A percentile compares a stretch with the other conserved stretches of the same genome.
These are phyloP conservation scores for Syncephalastrum monosporum DNA, from an alignment of 371 early-diverging fungal species.

Conservation along the genomic window DNA sequence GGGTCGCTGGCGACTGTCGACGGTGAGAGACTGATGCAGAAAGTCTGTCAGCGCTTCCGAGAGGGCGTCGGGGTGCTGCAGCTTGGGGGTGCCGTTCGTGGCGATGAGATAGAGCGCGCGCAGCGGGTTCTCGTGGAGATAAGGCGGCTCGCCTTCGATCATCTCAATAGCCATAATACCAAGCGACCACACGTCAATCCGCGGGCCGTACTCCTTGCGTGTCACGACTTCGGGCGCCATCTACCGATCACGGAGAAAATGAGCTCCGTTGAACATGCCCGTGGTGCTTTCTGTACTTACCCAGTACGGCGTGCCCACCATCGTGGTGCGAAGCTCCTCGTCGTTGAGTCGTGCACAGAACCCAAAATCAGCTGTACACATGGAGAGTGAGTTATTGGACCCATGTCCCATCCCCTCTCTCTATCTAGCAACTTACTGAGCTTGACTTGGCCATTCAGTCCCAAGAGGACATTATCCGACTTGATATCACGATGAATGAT, in stretches of 20 bases:
- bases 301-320: constrained; percentile 94
- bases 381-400: not conserved
- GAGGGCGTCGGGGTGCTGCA: constrained; percentile 87
- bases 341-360: constrained; percentile 92
- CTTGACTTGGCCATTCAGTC: constrained; percentile 87
- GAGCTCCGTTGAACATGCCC: not conserved
- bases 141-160: constrained; percentile 97
- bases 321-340: constrained; percentile 76
- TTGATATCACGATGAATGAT: constrained; percentile 98
- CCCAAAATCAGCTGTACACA: constrained; percentile 83
- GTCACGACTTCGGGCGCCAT: constrained; percentile 97
- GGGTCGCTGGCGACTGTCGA: constrained; percentile 84
- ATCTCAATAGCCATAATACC: constrained; percentile 97
- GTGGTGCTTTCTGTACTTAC: constrained; percentile 9
- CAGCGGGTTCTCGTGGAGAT: constrained; percentile 89
- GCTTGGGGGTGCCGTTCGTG: constrained; percentile 92
- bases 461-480: constrained; percentile 92
- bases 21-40: constrained; percentile 77
- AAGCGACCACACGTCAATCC: constrained; percentile 97
- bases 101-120: constrained; percentile 94
- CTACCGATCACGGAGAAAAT: constrained; percentile 20
- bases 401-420: not conserved
- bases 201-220: constrained; percentile 91
- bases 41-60: constrained; percentile 82
- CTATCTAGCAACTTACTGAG: constrained; percentile 57